Conservation (phyloP, 495 filamentous ascomycete species). For the Trichoderma parareesei region DNA sequence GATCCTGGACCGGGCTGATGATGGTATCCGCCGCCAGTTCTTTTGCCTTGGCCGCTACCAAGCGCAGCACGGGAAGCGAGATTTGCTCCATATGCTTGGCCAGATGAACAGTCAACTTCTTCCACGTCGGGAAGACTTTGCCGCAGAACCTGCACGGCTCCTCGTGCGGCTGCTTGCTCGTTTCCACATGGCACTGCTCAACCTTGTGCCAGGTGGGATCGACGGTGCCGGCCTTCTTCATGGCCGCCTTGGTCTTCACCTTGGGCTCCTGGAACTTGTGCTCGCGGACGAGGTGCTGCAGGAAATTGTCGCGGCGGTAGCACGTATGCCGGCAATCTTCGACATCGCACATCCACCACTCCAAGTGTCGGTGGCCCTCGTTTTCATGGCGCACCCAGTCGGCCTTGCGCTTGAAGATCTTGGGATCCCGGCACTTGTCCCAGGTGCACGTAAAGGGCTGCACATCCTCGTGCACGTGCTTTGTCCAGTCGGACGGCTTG, state of each 20-base stretch:
- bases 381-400: conserved; percentile 97
- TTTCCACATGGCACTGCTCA: conserved; percentile 70
- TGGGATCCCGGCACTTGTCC: conserved; percentile 72
- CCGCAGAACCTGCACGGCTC: conserved; percentile 91
- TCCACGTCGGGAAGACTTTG: conserved; percentile 76
- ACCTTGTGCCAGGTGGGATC: conserved; percentile 69
- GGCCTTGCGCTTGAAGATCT: conserved; percentile 94
- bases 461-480: conserved; percentile 93
- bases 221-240: conserved; percentile 43
- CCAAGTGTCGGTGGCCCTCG: conserved; percentile 83
- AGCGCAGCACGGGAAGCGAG: conserved; percentile 71
- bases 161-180: conserved; percentile 53
- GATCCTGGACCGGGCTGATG: conserved; percentile 55
- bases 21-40: conserved; percentile 51
- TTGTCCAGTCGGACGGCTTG: conserved; percentile 97
- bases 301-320: conserved; percentile 90
- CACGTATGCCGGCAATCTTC: conserved; percentile 78
- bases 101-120: conserved; percentile 87
- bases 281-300: conserved; percentile 90
- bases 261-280: conserved; percentile 82
- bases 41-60: conserved; percentile 53
- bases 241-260: conserved; percentile 50
- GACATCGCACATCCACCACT: conserved; percentile 85
- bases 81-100: conserved; percentile 97
- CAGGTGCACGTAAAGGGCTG: conserved; percentile 96